Conservation (phyloP, 179 eudicot genomes). For the Beta corolliflora region DNA sequence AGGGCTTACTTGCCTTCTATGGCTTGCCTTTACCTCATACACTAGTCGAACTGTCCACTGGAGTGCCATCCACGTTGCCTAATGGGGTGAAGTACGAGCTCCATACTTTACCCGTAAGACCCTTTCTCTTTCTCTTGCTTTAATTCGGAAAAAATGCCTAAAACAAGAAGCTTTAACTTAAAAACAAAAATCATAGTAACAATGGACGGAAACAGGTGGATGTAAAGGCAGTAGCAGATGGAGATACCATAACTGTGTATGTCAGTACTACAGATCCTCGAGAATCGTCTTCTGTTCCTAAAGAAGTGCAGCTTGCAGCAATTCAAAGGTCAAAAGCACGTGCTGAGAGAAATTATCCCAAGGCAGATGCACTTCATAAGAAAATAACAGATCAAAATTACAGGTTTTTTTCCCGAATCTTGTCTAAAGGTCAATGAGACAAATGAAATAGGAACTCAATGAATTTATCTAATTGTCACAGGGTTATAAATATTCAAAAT, state of each 20-base stretch:
- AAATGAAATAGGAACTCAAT: neutral
- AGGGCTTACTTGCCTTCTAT: conserved; percentile 88
- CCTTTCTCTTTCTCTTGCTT: conserved; percentile 11
- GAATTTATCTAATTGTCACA: conserved; percentile 28
- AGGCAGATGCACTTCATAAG: conserved; percentile 84
- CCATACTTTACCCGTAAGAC: conserved; percentile 78
- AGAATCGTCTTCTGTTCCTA: conserved; percentile 77
- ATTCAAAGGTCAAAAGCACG: conserved; percentile 74
- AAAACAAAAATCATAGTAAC: neutral
- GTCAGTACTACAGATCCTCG: conserved; percentile 77
- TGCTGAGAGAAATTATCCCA: conserved; percentile 56
- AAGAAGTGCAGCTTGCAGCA: conserved; percentile 69
- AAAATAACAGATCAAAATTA: conserved; percentile 70
- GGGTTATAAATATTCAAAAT: conserved; percentile 63
- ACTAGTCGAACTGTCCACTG: conserved; percentile 48
- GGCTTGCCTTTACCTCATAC: conserved; percentile 77
- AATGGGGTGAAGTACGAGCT: conserved; percentile 78
- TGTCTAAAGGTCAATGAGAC: neutral
- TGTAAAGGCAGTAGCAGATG: conserved; percentile 92
- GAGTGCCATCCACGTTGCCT: conserved; percentile 46
- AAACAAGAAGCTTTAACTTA: conserved; percentile 14
- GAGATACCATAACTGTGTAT: conserved; percentile 87
- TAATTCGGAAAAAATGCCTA: neutral
- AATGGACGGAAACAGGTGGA: conserved; percentile 60
- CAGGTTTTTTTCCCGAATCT: conserved; percentile 42